These are phyloP conservation scores for Zygosaccharomyces sapae DNA, from an alignment of 1,139 yeast genomes.

Conservation along the genomic window DNA sequence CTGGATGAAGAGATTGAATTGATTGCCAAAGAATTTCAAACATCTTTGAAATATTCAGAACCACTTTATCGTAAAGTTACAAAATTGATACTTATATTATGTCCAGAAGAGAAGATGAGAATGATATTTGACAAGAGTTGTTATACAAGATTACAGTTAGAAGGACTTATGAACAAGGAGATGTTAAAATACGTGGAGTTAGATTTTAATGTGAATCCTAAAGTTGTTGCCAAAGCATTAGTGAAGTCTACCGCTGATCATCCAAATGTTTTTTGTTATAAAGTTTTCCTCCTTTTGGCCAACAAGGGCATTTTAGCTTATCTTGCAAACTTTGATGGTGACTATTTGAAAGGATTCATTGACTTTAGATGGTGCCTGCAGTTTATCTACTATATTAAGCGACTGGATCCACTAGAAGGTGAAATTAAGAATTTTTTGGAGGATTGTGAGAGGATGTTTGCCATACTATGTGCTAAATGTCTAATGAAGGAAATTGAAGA, in stretches of 20 bases:
- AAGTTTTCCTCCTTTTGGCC: constrained; percentile 3
- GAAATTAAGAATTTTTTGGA: constrained; percentile 6
- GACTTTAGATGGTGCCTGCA: constrained; percentile 25
- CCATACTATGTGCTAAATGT: constrained; percentile 16
- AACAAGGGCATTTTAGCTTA: constrained; percentile 13
- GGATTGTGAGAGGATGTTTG: constrained; percentile 18
- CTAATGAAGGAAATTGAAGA: constrained; percentile 3
- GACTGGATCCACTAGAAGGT: constrained; percentile 2
- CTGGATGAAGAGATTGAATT: constrained; percentile 2
- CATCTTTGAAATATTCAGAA: constrained; percentile 5
- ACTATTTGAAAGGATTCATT: constrained; percentile 16
- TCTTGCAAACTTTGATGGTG: constrained; percentile 12
- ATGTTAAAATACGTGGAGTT: constrained; percentile 18
- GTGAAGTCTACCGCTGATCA: constrained; percentile 7
- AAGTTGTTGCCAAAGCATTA: constrained; percentile 17
- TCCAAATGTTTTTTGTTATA: constrained; percentile 2
- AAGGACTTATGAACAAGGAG: constrained; percentile 10
- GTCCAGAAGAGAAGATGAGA: constrained; percentile 3
- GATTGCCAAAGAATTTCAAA: neutral
- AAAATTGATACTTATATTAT: constrained; percentile 2
- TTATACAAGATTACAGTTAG: constrained; percentile 7
- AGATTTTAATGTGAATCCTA: constrained; percentile 20
- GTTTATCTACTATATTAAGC: constrained; percentile 18
- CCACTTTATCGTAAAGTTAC: constrained; percentile 4
- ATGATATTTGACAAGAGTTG: constrained; percentile 4